Conservation (phyloP, 2,329 filamentous ascomycete genomes). For the Coniochaeta ligniaria region DNA sequence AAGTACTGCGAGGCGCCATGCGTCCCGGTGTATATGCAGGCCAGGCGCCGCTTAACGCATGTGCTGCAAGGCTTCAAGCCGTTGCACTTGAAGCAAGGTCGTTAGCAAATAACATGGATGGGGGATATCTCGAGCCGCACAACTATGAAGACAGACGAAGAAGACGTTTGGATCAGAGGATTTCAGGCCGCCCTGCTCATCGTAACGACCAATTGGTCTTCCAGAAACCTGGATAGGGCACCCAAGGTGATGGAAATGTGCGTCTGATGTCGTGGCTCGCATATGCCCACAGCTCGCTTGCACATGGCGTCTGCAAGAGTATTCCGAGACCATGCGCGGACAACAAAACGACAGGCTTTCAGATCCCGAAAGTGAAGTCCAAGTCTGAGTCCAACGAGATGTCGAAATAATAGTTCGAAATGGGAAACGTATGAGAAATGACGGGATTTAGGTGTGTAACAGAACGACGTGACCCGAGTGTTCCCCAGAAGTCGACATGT, state of each 20-base stretch:
- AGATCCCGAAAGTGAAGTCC: neutral
- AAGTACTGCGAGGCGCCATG: constrained; percentile 19
- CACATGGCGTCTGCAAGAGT: neutral
- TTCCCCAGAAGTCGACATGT: neutral
- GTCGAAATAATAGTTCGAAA: neutral
- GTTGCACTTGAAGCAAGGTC: constrained; percentile 41
- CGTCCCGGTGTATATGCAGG: constrained; percentile 33
- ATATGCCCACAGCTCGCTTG: neutral
- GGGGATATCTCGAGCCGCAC: neutral
- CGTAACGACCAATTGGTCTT: neutral
- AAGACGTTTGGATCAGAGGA: neutral
- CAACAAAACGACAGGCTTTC: neutral
- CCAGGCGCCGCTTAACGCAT: constrained; percentile 44
- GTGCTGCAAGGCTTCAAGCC: constrained; percentile 49
- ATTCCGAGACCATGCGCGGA: neutral
- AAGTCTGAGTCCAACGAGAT: neutral
- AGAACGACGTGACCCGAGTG: neutral
- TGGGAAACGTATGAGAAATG: neutral
- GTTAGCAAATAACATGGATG: constrained; percentile 7
- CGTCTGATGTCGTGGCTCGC: neutral
- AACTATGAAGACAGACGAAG: neutral
- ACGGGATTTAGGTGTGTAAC: neutral
- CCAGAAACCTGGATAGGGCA: neutral
- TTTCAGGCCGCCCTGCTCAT: neutral
- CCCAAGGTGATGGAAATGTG: neutral